Percentiles rank a stretch among this genome's conserved stretches.
Evolutionary conservation across 108 stramenopile species (phyloP).

Genomic region (Pseudonitzschia delicatissima): DNA sequence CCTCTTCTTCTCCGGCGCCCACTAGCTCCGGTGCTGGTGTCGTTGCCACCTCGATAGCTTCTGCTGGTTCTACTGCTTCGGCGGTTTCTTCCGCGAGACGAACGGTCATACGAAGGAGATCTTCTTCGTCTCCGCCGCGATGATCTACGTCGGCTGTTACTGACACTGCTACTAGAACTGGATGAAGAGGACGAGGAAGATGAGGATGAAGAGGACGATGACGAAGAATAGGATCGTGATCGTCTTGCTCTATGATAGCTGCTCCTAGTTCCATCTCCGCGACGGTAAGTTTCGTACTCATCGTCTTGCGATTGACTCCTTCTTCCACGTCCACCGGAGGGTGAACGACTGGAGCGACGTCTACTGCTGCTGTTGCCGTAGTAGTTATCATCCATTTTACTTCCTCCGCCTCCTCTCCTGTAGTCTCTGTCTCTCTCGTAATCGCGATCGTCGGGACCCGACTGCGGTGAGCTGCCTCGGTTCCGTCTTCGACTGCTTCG

Average conservation of each 20-base stretch:
- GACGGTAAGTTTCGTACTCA: conserved; percentile 12
- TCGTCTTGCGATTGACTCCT: conserved; percentile 22
- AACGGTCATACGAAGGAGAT: conserved; percentile 13
- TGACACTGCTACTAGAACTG: conserved; percentile 6
- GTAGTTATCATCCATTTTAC: neutral
- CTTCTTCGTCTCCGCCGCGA: conserved; percentile 11
- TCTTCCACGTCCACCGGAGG: conserved; percentile 1
- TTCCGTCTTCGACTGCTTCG: conserved; percentile 22
- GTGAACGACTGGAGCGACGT: conserved; percentile 22
- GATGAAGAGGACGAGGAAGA: conserved; percentile 5
- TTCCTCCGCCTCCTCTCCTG: neutral
- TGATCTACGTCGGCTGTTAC: conserved; percentile 6
- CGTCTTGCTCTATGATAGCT: neutral
- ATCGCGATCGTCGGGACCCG: too few species aligned
- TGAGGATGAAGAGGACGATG: conserved; percentile 10
- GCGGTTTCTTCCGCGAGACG: neutral
- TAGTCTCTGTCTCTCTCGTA: conserved; percentile 10
- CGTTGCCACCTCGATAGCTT: conserved; percentile 10
- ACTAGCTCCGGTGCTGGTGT: conserved; percentile 2
- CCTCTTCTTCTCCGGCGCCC: conserved; percentile 1
- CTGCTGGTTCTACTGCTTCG: conserved; percentile 11
- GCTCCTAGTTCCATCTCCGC: neutral
- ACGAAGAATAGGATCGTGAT: conserved; percentile 12
- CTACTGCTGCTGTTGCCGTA: conserved; percentile 14
- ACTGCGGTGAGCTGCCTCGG: neutral